Evolutionary conservation across 2,329 filamentous ascomycete genomes (phyloP), one percentile per base, ranked within the genome.

Genomic region (Penicillium sp.): DNA sequence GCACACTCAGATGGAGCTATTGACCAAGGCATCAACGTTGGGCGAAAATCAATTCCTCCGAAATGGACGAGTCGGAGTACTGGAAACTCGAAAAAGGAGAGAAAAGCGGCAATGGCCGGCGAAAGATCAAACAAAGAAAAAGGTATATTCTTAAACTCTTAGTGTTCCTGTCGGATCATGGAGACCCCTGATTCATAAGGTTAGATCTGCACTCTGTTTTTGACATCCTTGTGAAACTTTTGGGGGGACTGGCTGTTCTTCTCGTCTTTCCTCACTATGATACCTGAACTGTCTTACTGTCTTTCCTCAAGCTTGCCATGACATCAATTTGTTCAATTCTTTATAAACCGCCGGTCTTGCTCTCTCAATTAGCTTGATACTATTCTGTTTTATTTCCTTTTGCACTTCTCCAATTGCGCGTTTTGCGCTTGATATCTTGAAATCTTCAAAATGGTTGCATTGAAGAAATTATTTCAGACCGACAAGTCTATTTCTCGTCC

Each of bases 401-500:
- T 48, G 49, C 17, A 28, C 11, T 33, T 52, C 45, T 37, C 17
- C 38, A 35, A 41, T 41, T 43, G 50, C 28, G 35, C 47, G 28
- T 19, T 42, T 49, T 48, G 42, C 46, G 38, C 37, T 55, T 47
- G 50, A 51, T 46, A 55, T 45, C 42, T 33, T 33, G 36, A 26
- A 40, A 44, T 10, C 28, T 59, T 43, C 53, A 66, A 44, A 10
- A 75, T 75, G 72, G 71, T 69, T 40, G 67, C 58, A 30, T 57
- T 75, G 33, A 72, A 63, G 58, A 71, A 67, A 42, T 56, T 75
- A n/a, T 74, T 75, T 40, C 60, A 62, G 26, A 45, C 61, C 45
- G 70, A 72, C 14, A 69, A 64, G 52, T 30, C 51, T 33, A 37
- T 58, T 16, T 47, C 50, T 25, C 57, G 61, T 47, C 56, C 59